Base-by-base conservation (phyloP, 2,329 filamentous ascomycete species). In the Epichloe aotearoae region DNA sequence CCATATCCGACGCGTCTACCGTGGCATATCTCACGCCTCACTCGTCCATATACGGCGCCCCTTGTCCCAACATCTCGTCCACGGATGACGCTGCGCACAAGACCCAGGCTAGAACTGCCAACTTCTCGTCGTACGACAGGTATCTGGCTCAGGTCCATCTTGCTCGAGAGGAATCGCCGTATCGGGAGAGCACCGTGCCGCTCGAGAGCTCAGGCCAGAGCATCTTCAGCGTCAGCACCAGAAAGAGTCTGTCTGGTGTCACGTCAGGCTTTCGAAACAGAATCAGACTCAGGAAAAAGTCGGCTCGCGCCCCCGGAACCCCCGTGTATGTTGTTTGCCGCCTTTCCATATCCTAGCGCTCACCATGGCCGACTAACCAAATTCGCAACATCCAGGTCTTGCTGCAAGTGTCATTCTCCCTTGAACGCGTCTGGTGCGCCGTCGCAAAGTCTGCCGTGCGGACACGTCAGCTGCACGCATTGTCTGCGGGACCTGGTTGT, bases 401-500 rank as follows among this genome's bases (percentile, higher is more conserved):
- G 79, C 56, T 71, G 74, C 45, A 76, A 73, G 56, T 83, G 80
- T 57, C 73, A 73, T 52, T 73, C 77, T 46, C 73, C 79, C 46
- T 72, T 77, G 55, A 66, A 67, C 54, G 66, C 64, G 46, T 66
- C 67, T 36, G 63, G 64, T 34, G 57, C 64, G 4, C 60, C 79
- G 30, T 60, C 79, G 30, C 72, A 75, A 53, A 74, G 67, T 46
- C 66, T 82, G 4, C 71, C 74, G 3, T 83, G 80, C 55, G 72
- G 73, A 17, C 79, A 83, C 58, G 74, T 69, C 23, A 80, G 80
- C 58, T 83, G 80, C 64, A 62, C 69, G 38, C 63, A 66, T 46
- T 83, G 80, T 56, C 62, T 83, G 12, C 67, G 67, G 48, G 67
- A 73, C 37, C 68, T 83, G 60, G 69, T 81, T 52, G 69, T 70